Evolutionary conservation across 2,329 filamentous ascomycete genomes (phyloP).

Genomic region (Zalaria obscura): DNA sequence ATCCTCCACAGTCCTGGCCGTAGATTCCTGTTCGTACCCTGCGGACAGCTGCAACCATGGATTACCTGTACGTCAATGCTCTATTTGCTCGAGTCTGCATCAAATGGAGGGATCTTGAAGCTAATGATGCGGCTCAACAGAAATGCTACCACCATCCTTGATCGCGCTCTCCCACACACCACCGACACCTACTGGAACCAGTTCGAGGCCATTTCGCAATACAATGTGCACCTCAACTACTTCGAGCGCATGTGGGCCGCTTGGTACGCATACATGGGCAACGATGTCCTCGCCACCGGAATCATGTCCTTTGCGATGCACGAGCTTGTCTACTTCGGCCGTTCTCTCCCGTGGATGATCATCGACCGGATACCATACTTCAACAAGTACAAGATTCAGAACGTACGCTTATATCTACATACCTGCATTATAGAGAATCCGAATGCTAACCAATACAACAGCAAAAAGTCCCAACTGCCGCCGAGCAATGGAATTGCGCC

Average conservation of each 20-base stretch:
- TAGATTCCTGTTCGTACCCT: background rate
- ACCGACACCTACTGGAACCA: slow-evolving; percentile 50
- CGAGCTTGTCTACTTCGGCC: slow-evolving; percentile 87
- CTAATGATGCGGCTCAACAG: slow-evolving; percentile 2
- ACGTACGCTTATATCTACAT: slow-evolving; percentile 36
- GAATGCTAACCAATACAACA: slow-evolving; percentile 17
- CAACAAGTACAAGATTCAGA: slow-evolving; percentile 89
- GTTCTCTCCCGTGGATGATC: slow-evolving; percentile 80
- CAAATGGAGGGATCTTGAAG: background rate
- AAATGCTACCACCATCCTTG: slow-evolving; percentile 18
- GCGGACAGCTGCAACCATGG: background rate
- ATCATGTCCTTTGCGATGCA: slow-evolving; percentile 97
- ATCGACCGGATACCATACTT: slow-evolving; percentile 80
- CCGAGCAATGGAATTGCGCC: slow-evolving; percentile 91
- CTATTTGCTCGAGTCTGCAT: background rate
- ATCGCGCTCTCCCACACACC: slow-evolving; percentile 21
- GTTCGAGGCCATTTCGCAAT: slow-evolving; percentile 49
- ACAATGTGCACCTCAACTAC: slow-evolving; percentile 77
- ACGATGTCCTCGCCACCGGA: slow-evolving; percentile 88
- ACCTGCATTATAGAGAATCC: slow-evolving; percentile 7
- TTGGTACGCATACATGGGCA: slow-evolving; percentile 97
- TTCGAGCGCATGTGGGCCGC: slow-evolving; percentile 83
- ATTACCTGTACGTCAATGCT: background rate
- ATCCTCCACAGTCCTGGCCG: background rate
- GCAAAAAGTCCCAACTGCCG: slow-evolving; percentile 78